phyloP scores from a whole-genome alignment of 1,284 basidiomycete genomes.

The Pseudozyma hubeiensis region DNA sequence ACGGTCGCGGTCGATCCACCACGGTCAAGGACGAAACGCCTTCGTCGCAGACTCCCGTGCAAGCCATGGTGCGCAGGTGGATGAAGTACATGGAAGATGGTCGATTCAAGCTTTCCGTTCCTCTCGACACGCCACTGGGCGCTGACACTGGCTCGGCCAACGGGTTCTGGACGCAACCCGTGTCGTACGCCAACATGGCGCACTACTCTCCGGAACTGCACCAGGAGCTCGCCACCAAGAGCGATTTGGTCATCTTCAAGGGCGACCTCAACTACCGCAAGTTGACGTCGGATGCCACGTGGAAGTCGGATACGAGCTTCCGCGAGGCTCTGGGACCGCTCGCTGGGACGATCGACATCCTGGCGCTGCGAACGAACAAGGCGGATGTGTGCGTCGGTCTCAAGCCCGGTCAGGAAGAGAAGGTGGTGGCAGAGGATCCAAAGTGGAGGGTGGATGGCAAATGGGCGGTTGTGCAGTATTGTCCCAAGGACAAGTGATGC shows the following conservation, averaged over 20 bases:
- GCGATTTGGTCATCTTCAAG: constrained; percentile 91
- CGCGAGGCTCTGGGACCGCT: constrained; percentile 78
- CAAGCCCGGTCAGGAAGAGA: constrained; percentile 46
- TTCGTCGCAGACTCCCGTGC: constrained; percentile 70
- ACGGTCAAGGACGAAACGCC: constrained; percentile 48
- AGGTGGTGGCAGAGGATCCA: constrained; percentile 50
- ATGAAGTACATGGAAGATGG: constrained; percentile 77
- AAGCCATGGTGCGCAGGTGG: constrained; percentile 80
- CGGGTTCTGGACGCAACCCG: constrained; percentile 63
- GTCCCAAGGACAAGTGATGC: constrained; percentile 30
- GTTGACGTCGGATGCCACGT: constrained; percentile 87
- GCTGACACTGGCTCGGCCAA: constrained; percentile 44
- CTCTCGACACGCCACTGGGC: constrained; percentile 77
- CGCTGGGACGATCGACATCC: constrained; percentile 80
- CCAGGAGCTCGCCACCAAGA: constrained; percentile 72
- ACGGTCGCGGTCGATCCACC: constrained; percentile 45
- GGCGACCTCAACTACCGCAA: constrained; percentile 80
- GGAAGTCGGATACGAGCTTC: constrained; percentile 87
- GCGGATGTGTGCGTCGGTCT: constrained; percentile 75
- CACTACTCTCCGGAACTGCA: constrained; percentile 74
- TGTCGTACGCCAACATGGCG: constrained; percentile 57
- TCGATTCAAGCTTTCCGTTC: constrained; percentile 80
- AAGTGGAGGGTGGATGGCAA: constrained; percentile 63
- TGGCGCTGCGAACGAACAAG: constrained; percentile 92
- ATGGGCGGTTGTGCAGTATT: constrained; percentile 61